These are phyloP conservation scores for Pythium insidiosum DNA, from an alignment of 352 stramenopile species.

Conservation along the genomic window DNA sequence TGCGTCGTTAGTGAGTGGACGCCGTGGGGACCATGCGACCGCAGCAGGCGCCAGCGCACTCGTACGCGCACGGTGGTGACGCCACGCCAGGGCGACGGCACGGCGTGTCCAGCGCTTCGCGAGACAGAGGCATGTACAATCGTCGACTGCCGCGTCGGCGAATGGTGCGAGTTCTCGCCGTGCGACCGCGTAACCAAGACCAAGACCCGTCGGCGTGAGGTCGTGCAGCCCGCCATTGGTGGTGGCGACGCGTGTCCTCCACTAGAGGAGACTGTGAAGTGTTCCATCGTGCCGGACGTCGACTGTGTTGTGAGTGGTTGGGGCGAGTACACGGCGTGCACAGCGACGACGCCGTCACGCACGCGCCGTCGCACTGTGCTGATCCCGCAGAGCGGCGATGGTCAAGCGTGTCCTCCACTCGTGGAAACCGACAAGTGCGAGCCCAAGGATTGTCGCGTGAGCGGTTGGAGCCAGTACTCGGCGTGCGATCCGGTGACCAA, in stretches of 20 bases:
- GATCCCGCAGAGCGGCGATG: slow-evolving; percentile 23
- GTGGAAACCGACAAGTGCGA: slow-evolving; percentile 24
- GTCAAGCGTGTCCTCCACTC: slow-evolving; percentile 29
- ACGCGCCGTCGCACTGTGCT: slow-evolving; percentile 27
- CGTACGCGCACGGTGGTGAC: slow-evolving; percentile 30
- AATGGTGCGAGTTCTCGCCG: slow-evolving; percentile 31
- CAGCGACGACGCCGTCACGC: slow-evolving; percentile 18
- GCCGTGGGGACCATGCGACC: slow-evolving; percentile 18
- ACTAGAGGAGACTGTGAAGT: slow-evolving; percentile 22
- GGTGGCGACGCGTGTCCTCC: slow-evolving; percentile 32
- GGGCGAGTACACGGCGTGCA: slow-evolving; percentile 27
- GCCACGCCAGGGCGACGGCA: slow-evolving; percentile 20
- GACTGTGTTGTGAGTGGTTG: slow-evolving; percentile 48
- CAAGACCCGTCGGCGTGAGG: slow-evolving; percentile 27
- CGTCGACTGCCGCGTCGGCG: slow-evolving; percentile 34
- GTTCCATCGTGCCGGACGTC: slow-evolving; percentile 17
- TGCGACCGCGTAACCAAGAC: slow-evolving; percentile 21
- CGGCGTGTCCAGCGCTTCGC: slow-evolving; percentile 23
- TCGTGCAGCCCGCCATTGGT: slow-evolving; percentile 20
- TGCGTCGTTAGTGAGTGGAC: slow-evolving; percentile 48
- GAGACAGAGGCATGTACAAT: slow-evolving; percentile 27
- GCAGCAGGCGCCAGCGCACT: slow-evolving; percentile 21
- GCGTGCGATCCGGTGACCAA: slow-evolving; percentile 22
- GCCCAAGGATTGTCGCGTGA: slow-evolving; percentile 38
- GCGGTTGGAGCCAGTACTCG: slow-evolving; percentile 36